Evolutionary conservation across 2,329 filamentous ascomycete species (phyloP).

Genomic region (Fusarium sacchari): DNA sequence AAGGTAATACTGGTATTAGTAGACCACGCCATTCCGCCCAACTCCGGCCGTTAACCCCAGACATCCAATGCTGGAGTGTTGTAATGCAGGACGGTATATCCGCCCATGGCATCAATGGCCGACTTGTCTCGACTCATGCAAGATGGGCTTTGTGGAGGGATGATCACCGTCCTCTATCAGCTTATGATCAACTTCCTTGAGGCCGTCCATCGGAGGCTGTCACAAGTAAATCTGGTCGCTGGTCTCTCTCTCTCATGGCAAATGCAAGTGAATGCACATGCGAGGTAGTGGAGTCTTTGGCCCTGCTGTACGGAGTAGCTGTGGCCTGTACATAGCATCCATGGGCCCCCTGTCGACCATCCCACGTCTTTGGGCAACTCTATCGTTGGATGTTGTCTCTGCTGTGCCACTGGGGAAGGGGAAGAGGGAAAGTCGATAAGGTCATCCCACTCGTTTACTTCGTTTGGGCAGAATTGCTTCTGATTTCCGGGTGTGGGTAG

Average conservation of each 20-base stretch:
- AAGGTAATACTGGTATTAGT: too few species aligned
- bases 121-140: constrained; percentile 20
- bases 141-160: constrained; percentile 12
- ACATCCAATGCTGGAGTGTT: not conserved
- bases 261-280: constrained; percentile 31
- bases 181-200: not conserved
- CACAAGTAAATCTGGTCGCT: constrained; percentile 27
- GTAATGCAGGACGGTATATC: constrained; percentile 15
- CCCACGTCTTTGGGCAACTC: constrained; percentile 9
- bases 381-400: constrained; percentile 6
- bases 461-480: constrained; percentile 4
- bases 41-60: constrained; percentile 24
- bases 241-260: not conserved
- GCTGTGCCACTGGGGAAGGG: constrained; percentile 10
- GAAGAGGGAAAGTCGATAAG: not conserved
- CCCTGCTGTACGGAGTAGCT: not conserved
- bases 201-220: constrained; percentile 5
- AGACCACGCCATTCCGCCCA: constrained; percentile 27
- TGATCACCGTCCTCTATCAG: not conserved
- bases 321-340: too few species aligned
- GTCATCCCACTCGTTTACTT: constrained; percentile 15
- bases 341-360: constrained; percentile 6
- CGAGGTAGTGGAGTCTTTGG: constrained; percentile 27
- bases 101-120: constrained; percentile 18
- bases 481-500: constrained; percentile 20